phyloP scores from a whole-genome alignment of 2,329 filamentous ascomycete genomes.

The Alternaria brassicae region DNA sequence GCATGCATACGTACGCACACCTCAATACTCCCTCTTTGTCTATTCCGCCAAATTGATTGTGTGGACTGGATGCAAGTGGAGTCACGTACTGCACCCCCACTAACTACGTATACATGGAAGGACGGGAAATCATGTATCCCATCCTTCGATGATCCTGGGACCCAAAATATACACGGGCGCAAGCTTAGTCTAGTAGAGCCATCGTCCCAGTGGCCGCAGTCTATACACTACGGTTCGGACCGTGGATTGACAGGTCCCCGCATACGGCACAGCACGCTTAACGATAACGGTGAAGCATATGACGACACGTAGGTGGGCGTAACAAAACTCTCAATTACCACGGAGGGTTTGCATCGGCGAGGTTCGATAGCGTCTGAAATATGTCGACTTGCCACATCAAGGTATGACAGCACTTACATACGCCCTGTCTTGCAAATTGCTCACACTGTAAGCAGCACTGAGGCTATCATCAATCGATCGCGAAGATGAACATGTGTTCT shows the following conservation, averaged over 20 bases:
- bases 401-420: not conserved
- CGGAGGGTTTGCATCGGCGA: not conserved
- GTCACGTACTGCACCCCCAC: slow-evolving; percentile 10
- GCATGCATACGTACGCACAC: not conserved
- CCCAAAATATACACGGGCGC: not conserved
- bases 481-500: not conserved
- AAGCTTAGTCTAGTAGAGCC: not conserved
- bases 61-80: too few relatives aligned
- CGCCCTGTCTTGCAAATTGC: not conserved
- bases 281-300: not conserved
- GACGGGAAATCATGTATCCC: not conserved
- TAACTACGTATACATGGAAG: not conserved
- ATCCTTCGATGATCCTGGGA: not conserved
- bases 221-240: slow-evolving; percentile 2
- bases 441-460: not conserved
- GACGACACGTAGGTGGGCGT: not conserved
- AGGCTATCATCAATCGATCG: not conserved
- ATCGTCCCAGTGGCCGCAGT: not conserved
- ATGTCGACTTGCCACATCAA: not conserved
- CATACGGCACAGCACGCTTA: not conserved
- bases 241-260: not conserved
- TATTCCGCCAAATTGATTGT: not conserved
- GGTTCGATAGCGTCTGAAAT: slow-evolving; percentile 4
- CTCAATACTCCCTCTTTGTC: not conserved
- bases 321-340: not conserved